A percentile compares a stretch with the other conserved stretches of the same genome.
Conservation (phyloP, 2,329 filamentous ascomycete species). For the Aspergillus sp. region DNA sequence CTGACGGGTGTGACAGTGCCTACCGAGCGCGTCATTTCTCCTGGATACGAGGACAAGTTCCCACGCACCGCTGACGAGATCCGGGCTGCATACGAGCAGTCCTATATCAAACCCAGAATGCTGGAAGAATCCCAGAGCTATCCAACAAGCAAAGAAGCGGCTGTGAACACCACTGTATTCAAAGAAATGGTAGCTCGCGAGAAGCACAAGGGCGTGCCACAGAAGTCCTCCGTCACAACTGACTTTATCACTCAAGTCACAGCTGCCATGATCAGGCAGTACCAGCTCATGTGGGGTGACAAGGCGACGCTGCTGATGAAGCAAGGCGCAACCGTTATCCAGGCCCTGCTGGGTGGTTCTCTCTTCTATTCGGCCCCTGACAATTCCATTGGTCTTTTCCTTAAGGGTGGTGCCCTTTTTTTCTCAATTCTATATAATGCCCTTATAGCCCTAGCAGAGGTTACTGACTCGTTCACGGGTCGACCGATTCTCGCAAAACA, state of each 20-base stretch:
- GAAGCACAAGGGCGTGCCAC: neutral
- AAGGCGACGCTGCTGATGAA: slow-evolving; percentile 64
- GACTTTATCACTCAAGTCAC: slow-evolving; percentile 48
- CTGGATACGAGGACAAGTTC: neutral
- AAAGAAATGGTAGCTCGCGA: neutral
- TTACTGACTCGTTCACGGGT: slow-evolving; percentile 61
- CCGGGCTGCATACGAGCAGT: neutral
- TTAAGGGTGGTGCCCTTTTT: slow-evolving; percentile 63
- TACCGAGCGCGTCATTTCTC: neutral
- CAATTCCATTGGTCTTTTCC: slow-evolving; percentile 60
- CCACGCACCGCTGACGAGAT: neutral
- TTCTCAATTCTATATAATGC: slow-evolving; percentile 61
- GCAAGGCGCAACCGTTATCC: slow-evolving; percentile 56
- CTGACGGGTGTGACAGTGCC: neutral
- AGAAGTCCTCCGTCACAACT: neutral
- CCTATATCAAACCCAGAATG: neutral
- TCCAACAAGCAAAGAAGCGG: too few relatives aligned
- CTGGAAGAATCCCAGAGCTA: too few relatives aligned
- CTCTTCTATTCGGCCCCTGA: slow-evolving; percentile 61
- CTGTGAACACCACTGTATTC: too few relatives aligned
- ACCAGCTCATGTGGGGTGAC: slow-evolving; percentile 65
- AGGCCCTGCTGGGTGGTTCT: slow-evolving; percentile 64
- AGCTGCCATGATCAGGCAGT: slow-evolving; percentile 59
- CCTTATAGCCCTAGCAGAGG: slow-evolving; percentile 64
- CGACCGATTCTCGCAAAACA: slow-evolving; percentile 60